Evolutionary conservation across 2,329 filamentous ascomycete genomes (phyloP).

Genomic region (Sarocladium oryzae): DNA sequence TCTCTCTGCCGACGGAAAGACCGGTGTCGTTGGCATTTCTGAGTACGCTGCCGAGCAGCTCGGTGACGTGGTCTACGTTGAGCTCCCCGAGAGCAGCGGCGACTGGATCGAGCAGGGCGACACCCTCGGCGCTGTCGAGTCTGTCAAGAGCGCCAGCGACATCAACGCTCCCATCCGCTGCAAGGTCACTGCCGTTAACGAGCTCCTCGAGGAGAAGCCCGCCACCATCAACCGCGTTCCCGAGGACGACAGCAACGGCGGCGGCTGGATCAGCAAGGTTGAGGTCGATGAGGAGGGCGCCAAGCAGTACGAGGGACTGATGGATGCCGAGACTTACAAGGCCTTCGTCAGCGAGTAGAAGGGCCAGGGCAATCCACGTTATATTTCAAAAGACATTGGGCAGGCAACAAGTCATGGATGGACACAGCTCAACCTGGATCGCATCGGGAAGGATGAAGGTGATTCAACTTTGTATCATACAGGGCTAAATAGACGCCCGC

Average conservation of each 20-base stretch:
- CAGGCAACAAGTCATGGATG: background rate
- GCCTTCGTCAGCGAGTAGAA: slow-evolving; percentile 44
- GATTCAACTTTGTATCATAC: slow-evolving; percentile 9
- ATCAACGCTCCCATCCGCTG: slow-evolving; percentile 86
- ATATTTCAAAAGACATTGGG: background rate
- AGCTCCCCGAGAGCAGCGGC: slow-evolving; percentile 68
- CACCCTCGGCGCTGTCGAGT: slow-evolving; percentile 89
- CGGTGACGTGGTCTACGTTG: slow-evolving; percentile 95
- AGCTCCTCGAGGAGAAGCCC: slow-evolving; percentile 73
- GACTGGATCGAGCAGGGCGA: slow-evolving; percentile 69
- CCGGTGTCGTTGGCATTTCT: slow-evolving; percentile 78
- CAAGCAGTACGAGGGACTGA: slow-evolving; percentile 66
- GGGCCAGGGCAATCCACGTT: no score
- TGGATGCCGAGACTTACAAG: slow-evolving; percentile 75
- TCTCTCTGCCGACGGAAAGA: slow-evolving; percentile 73
- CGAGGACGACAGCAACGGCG: slow-evolving; percentile 66
- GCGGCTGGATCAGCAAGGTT: slow-evolving; percentile 91
- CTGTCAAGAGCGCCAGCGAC: slow-evolving; percentile 96
- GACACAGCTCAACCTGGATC: slow-evolving; percentile 7
- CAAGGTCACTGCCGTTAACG: slow-evolving; percentile 69
- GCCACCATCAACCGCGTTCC: slow-evolving; percentile 82
- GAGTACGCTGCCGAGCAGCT: slow-evolving; percentile 86
- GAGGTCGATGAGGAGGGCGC: slow-evolving; percentile 60
- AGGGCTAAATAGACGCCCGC: background rate
- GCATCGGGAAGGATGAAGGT: background rate